Base-by-base conservation (phyloP, 2,329 filamentous ascomycete genomes). In the Calonectria montana region DNA sequence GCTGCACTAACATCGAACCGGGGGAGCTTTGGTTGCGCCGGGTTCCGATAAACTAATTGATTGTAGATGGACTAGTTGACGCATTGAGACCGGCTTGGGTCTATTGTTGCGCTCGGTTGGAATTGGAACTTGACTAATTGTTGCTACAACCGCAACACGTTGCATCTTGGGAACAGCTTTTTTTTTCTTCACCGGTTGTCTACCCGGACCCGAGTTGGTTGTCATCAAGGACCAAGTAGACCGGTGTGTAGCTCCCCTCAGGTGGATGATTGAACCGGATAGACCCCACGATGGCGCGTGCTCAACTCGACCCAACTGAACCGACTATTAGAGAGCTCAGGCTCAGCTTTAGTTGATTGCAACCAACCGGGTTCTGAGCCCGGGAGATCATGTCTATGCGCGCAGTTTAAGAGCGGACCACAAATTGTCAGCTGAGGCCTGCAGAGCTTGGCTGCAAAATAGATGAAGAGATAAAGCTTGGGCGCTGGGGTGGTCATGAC, bases 401-500 rank as follows among this genome's bases (percentile, higher is more conserved):
- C 37, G 63, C 45, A 64, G 31, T 35, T 35, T 27, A 16, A 62
- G 68, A 50, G 29, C 39, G 47, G 41, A 39, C 64, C 39, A 47
- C 57, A 53, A 53, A 67, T 37, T 64, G 43, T 67, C 64, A 71
- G 69, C 69, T 57, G 69, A 71, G 57, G 25, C 23, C 21, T 67
- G 69, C 69, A 63, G 65, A 12, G 55, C 37, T 45, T 73, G 57
- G 23, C 39, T 55, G 68, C 62, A 72, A 69, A 74, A 70, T 53
- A 67, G 47, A 73, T 68, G 50, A 63, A 66, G n/a, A 53, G 35
- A 59, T 59, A 50, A 50, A 68, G 39, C 64, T 21, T 43, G 43
- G 61, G 8, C 29, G 50, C 64, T 50, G 47, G 64, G 55, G 67
- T 67, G 59, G 41, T n/a, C 39, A 76, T 72, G 75, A 77, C 65